Conservation (phyloP, 2,329 filamentous ascomycete species). For the Plenodomus lindquistii region DNA sequence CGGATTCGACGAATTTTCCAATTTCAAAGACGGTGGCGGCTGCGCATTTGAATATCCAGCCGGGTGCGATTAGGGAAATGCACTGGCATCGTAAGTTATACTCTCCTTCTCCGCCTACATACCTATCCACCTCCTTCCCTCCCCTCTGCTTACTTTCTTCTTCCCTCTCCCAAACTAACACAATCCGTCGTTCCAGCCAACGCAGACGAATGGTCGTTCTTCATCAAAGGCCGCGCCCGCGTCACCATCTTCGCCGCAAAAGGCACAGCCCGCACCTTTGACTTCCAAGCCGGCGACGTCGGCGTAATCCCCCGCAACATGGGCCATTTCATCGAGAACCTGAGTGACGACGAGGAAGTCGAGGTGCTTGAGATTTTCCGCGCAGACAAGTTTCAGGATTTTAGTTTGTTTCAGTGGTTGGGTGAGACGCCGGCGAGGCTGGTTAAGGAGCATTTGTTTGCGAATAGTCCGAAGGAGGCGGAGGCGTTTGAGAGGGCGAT, state of each 20-base stretch:
- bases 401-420: conserved; percentile 75
- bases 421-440: conserved; percentile 70
- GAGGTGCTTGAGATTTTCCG: conserved; percentile 78
- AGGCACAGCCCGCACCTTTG: conserved; percentile 72
- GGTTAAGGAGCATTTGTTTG: conserved; percentile 69
- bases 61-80: conserved; percentile 75
- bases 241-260: conserved; percentile 75
- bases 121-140: too few relatives aligned
- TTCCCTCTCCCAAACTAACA: not conserved
- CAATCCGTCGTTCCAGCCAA: conserved; percentile 46
- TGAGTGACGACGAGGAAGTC: conserved; percentile 71
- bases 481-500: conserved; percentile 66
- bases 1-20: conserved; percentile 76
- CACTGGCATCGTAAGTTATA: conserved; percentile 68
- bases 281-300: conserved; percentile 75
- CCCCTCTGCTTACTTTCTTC: not conserved
- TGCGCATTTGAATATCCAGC: conserved; percentile 71
- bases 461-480: conserved; percentile 62
- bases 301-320: conserved; percentile 77
- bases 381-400: conserved; percentile 71
- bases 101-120: too few relatives aligned
- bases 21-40: conserved; percentile 74
- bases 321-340: conserved; percentile 82
- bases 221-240: conserved; percentile 71
- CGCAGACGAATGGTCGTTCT: conserved; percentile 81